phyloP scores from a whole-genome alignment of 1,284 basidiomycete species.

The Moesziomyces parantarcticus region DNA sequence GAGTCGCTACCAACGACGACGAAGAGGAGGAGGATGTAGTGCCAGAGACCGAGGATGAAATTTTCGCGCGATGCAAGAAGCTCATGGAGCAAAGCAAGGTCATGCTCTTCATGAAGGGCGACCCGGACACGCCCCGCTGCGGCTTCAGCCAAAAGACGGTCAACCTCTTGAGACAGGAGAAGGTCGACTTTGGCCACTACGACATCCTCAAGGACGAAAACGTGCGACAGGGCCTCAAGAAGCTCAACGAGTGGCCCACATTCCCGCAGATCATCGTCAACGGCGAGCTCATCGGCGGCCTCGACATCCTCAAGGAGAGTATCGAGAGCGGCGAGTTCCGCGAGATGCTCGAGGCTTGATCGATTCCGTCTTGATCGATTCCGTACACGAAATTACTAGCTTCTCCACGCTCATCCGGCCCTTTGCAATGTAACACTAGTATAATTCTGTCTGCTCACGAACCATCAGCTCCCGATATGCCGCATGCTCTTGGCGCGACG shows the following conservation, averaged over 20 bases:
- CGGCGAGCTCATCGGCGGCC: conserved; percentile 79
- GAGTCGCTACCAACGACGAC: conserved; percentile 23
- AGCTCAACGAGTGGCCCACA: conserved; percentile 83
- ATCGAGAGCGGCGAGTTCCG: conserved; percentile 74
- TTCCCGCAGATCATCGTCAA: conserved; percentile 78
- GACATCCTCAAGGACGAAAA: conserved; percentile 80
- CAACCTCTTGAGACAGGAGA: conserved; percentile 74
- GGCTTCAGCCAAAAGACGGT: conserved; percentile 82
- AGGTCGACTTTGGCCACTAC: conserved; percentile 77
- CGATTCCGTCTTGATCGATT: too few relatives aligned
- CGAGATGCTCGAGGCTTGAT: conserved; percentile 72
- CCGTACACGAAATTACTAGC: too few relatives aligned
- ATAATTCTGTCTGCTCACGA: background rate
- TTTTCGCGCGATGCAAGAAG: conserved; percentile 74
- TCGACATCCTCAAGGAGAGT: conserved; percentile 70
- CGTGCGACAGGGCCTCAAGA: conserved; percentile 81
- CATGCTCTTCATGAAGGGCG: conserved; percentile 98
- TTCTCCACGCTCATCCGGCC: background rate
- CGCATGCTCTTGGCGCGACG: too few relatives aligned
- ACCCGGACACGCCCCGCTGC: conserved; percentile 77
- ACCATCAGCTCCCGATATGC: too few relatives aligned
- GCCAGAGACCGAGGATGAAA: conserved; percentile 76
- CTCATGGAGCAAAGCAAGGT: conserved; percentile 78
- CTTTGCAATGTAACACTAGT: conserved; percentile 34
- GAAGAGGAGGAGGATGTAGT: conserved; percentile 47